Evolutionary conservation across 805 yeast species (phyloP).

Genomic region (Kurtzmaniella fragi): DNA sequence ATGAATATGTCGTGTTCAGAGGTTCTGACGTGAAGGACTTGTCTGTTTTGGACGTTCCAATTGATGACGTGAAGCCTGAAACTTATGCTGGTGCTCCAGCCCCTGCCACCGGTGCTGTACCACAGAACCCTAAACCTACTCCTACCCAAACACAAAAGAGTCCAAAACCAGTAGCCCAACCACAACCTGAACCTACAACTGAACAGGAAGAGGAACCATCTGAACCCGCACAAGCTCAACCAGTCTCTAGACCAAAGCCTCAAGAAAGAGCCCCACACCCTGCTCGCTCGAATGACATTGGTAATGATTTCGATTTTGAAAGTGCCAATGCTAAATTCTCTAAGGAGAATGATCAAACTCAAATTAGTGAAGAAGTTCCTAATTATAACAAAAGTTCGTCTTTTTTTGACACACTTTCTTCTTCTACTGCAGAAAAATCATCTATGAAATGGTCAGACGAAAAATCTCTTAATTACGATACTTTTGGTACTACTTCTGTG

Average conservation of each 20-base stretch:
- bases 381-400: constrained; percentile 75
- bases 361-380: constrained; percentile 20
- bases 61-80: constrained; percentile 59
- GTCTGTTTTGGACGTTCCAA: constrained; percentile 70
- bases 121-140: constrained; percentile 4
- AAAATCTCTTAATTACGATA: constrained; percentile 67
- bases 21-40: constrained; percentile 92
- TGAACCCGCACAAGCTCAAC: constrained; percentile 9
- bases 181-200: constrained; percentile 5
- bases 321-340: constrained; percentile 67
- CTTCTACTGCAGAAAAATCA: constrained; percentile 50
- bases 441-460: constrained; percentile 67
- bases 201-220: constrained; percentile 2
- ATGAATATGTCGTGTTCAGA: constrained; percentile 75
- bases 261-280: constrained; percentile 4
- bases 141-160: constrained; percentile 10
- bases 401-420: constrained; percentile 82
- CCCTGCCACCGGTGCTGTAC: constrained; percentile 4
- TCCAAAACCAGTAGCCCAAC: constrained; percentile 2
- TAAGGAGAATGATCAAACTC: constrained; percentile 39
- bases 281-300: constrained; percentile 5
- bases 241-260: constrained; percentile 8
- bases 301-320: constrained; percentile 70
- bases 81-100: constrained; percentile 19
- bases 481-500: constrained; percentile 71